Evolutionary conservation across 2,329 filamentous ascomycete genomes (phyloP).

Genomic region (Epichloe hybrida): DNA sequence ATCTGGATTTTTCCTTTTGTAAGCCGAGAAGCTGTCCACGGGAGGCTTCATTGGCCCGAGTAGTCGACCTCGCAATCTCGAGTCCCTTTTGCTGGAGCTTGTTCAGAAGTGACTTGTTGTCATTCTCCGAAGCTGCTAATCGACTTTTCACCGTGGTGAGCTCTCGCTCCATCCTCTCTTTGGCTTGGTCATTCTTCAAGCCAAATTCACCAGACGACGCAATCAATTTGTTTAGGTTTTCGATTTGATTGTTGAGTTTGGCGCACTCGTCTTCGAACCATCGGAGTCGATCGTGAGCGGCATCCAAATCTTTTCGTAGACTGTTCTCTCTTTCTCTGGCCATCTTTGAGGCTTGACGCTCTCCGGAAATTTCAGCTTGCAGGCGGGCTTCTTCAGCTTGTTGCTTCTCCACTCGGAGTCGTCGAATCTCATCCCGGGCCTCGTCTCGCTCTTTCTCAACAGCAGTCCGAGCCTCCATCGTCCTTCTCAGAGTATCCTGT

Average conservation of each 20-base stretch:
- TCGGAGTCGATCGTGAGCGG: conserved; percentile 59
- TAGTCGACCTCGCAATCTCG: conserved; percentile 83
- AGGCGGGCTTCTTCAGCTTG: conserved; percentile 76
- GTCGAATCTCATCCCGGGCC: conserved; percentile 72
- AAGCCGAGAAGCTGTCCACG: conserved; percentile 62
- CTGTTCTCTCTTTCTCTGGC: conserved; percentile 70
- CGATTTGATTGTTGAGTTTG: conserved; percentile 65
- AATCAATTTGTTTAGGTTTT: conserved; percentile 76
- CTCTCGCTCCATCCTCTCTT: conserved; percentile 84
- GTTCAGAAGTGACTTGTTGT: conserved; percentile 88
- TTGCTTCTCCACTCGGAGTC: conserved; percentile 68
- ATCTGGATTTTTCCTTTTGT: conserved; percentile 67
- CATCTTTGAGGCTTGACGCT: conserved; percentile 63
- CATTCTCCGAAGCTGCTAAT: conserved; percentile 83
- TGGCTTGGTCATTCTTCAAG: conserved; percentile 81
- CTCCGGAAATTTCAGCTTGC: conserved; percentile 67
- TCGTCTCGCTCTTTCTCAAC: conserved; percentile 85
- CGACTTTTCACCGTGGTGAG: conserved; percentile 83
- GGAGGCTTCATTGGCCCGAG: conserved; percentile 71
- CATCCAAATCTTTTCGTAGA: conserved; percentile 67
- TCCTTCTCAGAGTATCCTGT: conserved; percentile 77
- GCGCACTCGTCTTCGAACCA: conserved; percentile 70
- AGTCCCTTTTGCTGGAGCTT: conserved; percentile 96
- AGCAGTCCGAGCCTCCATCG: conserved; percentile 64
- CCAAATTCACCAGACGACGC: conserved; percentile 82